Evolutionary conservation across 768 basidiomycete genomes (phyloP), one percentile per base, ranked within the genome.

Genomic region (Leucosporidium scottii): DNA sequence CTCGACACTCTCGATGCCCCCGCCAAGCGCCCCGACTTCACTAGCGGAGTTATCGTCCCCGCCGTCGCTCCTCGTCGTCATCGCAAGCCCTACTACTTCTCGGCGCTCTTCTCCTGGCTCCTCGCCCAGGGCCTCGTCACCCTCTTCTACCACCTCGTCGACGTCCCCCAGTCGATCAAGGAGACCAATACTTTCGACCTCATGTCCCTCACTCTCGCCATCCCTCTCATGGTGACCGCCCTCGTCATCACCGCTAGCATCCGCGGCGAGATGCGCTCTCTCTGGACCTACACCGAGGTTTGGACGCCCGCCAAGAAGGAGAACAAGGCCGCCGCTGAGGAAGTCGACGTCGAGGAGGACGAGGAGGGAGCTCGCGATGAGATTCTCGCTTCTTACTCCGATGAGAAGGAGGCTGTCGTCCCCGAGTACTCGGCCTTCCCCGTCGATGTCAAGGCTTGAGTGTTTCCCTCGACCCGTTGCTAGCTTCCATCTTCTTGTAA

Each of bases 41-140:
- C 54, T 70, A 27, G 49, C 53, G 25, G n/a, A 48, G 54, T 66
- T 62, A n/a, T 70, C 62, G n/a, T 70, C 25, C 65, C 65, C 18
- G n/a, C 51, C 20, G 5, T 13, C 0, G 57, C 44, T 47, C 53
- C 69, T 21, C 1, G 23, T 17, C 20, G n/a, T 2, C 66, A 66
- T 59, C 9, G 36, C 55, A 59, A 55, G 44, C 69, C 69, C 2
- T 70, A 66, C 65, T 70, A 27, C 62, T 25, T 58, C 20, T 59
- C 61, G 6, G 69, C 69, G 3, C 62, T 70, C 36, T 47, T 57
- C 57, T 18, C 58, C 9, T 70, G 65, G 65, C 4, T 70, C 44
- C 44, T 66, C 53, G 62, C 61, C 10, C 61, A 66, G n/a, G 53
- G 51, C 56, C 15, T 66, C 47, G 30, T 25, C 28, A 44, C 58